Conservation (phyloP, 2,329 filamentous ascomycete species). For the Septoria linicola region DNA sequence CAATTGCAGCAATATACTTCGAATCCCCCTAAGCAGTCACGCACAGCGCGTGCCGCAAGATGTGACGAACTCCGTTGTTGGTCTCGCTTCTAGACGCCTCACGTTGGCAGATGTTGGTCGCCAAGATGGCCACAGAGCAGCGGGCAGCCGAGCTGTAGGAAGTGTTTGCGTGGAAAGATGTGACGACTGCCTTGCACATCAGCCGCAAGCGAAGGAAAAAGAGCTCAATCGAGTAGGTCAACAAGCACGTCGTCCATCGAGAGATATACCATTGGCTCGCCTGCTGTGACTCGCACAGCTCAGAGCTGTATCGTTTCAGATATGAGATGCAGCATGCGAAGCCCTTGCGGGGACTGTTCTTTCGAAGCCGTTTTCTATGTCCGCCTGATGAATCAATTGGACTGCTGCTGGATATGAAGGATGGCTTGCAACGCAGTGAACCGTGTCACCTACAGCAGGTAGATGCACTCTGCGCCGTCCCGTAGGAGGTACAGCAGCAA, state of each 20-base stretch:
- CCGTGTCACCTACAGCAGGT: background rate
- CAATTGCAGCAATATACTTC: background rate
- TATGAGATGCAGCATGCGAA: constrained; percentile 14
- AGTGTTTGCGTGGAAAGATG: background rate
- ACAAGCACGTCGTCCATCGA: background rate
- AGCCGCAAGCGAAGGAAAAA: constrained; percentile 7
- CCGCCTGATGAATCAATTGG: background rate
- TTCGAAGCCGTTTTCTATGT: background rate
- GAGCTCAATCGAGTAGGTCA: background rate
- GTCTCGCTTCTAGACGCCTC: background rate
- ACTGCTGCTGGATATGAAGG: background rate
- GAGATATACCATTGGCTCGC: constrained; percentile 18
- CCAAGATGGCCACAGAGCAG: background rate
- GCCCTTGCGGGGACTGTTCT: constrained; percentile 10
- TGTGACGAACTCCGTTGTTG: background rate
- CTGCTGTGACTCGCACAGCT: constrained; percentile 2
- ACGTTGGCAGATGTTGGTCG: background rate
- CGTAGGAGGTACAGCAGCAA: background rate
- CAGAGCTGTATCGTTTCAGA: constrained; percentile 16
- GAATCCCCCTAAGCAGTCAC: background rate
- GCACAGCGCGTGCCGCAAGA: background rate
- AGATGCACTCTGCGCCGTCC: too few relatives aligned
- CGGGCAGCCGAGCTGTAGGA: background rate
- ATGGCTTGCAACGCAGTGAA: background rate
- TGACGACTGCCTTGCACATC: constrained; percentile 13